phyloP scores from a whole-genome alignment of 2,329 filamentous ascomycete species.

The Metarhizium robertsii region DNA sequence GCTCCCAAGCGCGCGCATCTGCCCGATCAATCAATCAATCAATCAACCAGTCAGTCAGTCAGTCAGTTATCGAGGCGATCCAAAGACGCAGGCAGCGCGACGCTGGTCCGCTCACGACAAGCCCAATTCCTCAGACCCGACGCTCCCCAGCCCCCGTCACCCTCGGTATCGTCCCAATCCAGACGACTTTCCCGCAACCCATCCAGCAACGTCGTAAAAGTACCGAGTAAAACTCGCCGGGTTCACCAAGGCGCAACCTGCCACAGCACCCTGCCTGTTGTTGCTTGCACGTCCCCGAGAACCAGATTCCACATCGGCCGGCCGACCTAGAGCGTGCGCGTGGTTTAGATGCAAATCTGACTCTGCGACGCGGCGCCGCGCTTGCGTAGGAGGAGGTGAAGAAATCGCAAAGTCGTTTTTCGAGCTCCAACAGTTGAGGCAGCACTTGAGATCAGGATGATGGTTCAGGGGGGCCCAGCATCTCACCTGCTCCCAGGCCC shows the following conservation, averaged over 20 bases:
- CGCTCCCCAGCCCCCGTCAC: neutral
- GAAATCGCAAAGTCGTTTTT: neutral
- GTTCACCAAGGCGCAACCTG: neutral
- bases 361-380: neutral
- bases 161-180: neutral
- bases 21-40: neutral
- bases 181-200: too few relatives aligned
- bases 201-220: too few relatives aligned
- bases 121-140: neutral
- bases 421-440: neutral
- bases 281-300: neutral
- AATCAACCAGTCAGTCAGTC: neutral
- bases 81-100: too few relatives aligned
- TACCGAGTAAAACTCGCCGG: too few relatives aligned
- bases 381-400: neutral
- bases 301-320: neutral
- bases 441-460: slow-evolving; percentile 15
- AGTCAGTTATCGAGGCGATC: neutral
- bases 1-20: neutral
- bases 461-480: slow-evolving; percentile 22
- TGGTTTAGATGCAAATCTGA: neutral
- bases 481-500: slow-evolving; percentile 6
- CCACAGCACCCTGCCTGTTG: neutral
- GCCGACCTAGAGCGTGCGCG: neutral
- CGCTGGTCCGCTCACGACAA: neutral